These are phyloP conservation scores for Bretziella fagacearum DNA, from an alignment of 2,329 filamentous ascomycete genomes.

Conservation along the genomic window DNA sequence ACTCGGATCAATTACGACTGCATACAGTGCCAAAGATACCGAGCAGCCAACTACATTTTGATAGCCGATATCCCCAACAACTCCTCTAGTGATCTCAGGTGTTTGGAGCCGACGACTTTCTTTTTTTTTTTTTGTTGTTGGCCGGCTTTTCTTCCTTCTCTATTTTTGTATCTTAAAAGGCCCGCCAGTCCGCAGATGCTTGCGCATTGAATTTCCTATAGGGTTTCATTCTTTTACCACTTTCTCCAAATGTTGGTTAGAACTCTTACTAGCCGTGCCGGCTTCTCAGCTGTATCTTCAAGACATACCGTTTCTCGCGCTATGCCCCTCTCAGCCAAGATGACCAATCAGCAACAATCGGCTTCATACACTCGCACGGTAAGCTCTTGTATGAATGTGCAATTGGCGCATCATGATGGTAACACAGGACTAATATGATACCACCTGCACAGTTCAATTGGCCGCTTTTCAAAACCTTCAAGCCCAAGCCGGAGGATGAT, in stretches of 20 bases:
- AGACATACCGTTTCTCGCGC: slow-evolving; percentile 23
- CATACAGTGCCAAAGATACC: neutral
- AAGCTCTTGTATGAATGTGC: neutral
- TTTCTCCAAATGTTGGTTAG: slow-evolving; percentile 10
- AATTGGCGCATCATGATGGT: neutral
- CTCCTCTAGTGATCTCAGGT: too few relatives aligned
- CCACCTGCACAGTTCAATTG: neutral
- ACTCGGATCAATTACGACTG: neutral
- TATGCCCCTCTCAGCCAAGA: slow-evolving; percentile 73
- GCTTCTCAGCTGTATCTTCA: slow-evolving; percentile 30
- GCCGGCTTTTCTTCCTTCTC: too few relatives aligned
- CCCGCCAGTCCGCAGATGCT: too few relatives aligned
- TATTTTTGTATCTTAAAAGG: too few relatives aligned
- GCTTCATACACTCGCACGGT: slow-evolving; percentile 11
- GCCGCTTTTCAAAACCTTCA: slow-evolving; percentile 1
- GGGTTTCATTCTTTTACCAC: neutral
- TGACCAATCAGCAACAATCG: slow-evolving; percentile 21
- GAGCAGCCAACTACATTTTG: neutral
- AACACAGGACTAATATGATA: neutral
- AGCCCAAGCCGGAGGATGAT: slow-evolving; percentile 31
- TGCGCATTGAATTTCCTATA: slow-evolving; percentile 6
- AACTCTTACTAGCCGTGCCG: slow-evolving; percentile 27
- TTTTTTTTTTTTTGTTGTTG: too few relatives aligned
- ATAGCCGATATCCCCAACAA: neutral
- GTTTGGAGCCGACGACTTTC: too few relatives aligned